A percentile compares a stretch with the other conserved stretches of the same genome.
phyloP scores from a whole-genome alignment of 108 stramenopile genomes.

The Mayamaea pseudoterrestris region DNA sequence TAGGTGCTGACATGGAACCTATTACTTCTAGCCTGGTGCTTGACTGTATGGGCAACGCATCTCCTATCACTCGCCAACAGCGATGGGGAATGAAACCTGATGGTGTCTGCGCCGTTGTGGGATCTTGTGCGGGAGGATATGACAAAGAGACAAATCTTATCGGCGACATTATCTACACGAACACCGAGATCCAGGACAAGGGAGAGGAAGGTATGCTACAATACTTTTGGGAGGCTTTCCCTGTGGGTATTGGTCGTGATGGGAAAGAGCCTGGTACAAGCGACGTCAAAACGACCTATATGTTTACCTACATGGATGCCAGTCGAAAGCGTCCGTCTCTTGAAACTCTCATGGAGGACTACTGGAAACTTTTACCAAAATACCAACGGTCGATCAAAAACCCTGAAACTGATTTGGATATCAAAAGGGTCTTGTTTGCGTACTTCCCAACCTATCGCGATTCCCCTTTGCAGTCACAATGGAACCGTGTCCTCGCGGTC shows the following conservation, averaged over 20 bases:
- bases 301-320: constrained; percentile 82
- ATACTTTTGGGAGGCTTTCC: constrained; percentile 96
- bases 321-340: constrained; percentile 62
- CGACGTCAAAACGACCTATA: constrained; percentile 73
- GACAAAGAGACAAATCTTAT: constrained; percentile 55
- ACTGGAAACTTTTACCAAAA: constrained; percentile 79
- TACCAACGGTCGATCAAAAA: constrained; percentile 72
- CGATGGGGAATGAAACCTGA: constrained; percentile 73
- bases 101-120: constrained; percentile 85
- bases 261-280: constrained; percentile 47
- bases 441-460: constrained; percentile 91
- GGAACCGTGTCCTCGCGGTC: constrained; percentile 67
- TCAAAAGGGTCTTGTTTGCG: constrained; percentile 81
- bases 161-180: constrained; percentile 91
- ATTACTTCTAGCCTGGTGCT: constrained; percentile 77
- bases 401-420: constrained; percentile 61
- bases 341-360: constrained; percentile 76
- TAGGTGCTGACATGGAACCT: constrained; percentile 42
- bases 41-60: constrained; percentile 92
- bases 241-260: constrained; percentile 77
- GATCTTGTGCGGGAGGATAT: constrained; percentile 76
- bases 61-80: constrained; percentile 79
- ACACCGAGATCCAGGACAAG: constrained; percentile 58
- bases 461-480: constrained; percentile 78
- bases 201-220: constrained; percentile 56